Evolutionary conservation across 140 eudicot species (phyloP).

Genomic region (Flaveria floridana): DNA sequence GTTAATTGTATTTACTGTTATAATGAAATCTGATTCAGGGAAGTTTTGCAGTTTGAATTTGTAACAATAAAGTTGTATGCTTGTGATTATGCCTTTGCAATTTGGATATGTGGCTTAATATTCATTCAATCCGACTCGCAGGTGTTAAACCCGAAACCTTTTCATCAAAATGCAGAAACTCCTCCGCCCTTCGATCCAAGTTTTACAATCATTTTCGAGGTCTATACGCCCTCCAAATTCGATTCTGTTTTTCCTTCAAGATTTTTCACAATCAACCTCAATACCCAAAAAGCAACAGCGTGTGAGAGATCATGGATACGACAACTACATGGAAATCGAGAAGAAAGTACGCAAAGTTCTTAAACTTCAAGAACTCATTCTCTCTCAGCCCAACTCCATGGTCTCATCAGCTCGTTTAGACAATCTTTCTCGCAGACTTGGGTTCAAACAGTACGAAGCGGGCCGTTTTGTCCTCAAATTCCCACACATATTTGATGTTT

Average conservation of each 20-base stretch:
- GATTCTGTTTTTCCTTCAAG: not conserved
- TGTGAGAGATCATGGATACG: constrained; percentile 74
- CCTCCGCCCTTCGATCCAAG: constrained; percentile 1
- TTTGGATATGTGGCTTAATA: not conserved
- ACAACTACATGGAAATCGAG: constrained; percentile 89
- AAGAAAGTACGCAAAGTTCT: constrained; percentile 78
- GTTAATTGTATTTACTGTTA: not conserved
- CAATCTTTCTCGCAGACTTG: constrained; percentile 60
- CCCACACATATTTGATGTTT: constrained; percentile 82
- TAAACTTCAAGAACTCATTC: constrained; percentile 76
- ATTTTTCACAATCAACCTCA: constrained; percentile 73
- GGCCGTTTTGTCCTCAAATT: constrained; percentile 68
- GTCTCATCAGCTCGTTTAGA: constrained; percentile 68
- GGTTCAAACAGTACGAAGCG: constrained; percentile 73
- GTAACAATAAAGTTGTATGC: not conserved
- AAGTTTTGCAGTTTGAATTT: not conserved
- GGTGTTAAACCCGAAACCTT: not conserved
- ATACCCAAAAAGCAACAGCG: constrained; percentile 74
- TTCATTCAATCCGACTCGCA: not conserved
- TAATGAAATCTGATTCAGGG: not conserved
- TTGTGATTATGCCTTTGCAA: not conserved
- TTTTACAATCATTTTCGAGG: constrained; percentile 16
- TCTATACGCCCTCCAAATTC: constrained; percentile 30
- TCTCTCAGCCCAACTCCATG: constrained; percentile 64
- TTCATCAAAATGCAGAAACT: constrained; percentile 25